Evolutionary conservation across 2,329 filamentous ascomycete genomes (phyloP).

Genomic region (Purpureocillium lavendulum): DNA sequence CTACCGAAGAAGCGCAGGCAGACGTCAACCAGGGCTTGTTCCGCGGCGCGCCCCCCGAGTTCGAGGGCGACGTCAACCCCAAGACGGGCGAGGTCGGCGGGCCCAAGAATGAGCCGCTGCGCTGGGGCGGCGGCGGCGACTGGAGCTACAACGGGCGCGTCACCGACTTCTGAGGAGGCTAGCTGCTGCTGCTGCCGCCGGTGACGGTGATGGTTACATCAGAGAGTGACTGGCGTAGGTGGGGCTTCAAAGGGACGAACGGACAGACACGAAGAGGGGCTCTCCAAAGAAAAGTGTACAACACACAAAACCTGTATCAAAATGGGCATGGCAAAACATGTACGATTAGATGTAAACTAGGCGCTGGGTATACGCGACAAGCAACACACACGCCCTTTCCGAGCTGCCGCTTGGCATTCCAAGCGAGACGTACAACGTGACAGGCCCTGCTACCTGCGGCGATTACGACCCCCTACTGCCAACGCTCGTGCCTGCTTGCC

Average conservation of each 20-base stretch:
- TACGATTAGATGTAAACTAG: neutral
- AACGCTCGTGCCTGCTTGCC: neutral
- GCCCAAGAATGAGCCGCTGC: conserved; percentile 90
- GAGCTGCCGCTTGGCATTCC: too few species aligned
- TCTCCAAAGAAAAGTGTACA: neutral
- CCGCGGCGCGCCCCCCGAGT: conserved; percentile 78
- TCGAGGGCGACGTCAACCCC: conserved; percentile 85
- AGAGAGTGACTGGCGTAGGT: too few species aligned
- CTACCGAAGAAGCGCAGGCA: conserved; percentile 28
- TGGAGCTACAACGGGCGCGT: conserved; percentile 96
- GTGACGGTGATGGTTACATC: neutral
- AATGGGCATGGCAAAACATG: neutral
- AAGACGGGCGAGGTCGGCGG: conserved; percentile 93
- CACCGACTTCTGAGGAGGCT: conserved; percentile 84
- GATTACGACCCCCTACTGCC: too few species aligned
- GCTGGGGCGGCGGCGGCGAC: conserved; percentile 69
- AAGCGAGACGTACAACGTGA: too few species aligned
- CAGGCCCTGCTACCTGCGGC: too few species aligned
- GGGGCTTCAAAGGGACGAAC: too few species aligned
- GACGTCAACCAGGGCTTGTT: conserved; percentile 54
- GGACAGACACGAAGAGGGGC: too few species aligned
- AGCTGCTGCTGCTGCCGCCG: neutral
- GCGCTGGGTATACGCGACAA: neutral
- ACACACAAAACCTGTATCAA: neutral
- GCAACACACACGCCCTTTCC: too few species aligned